Conservation (phyloP, 129 eudicot genomes). For the Pseudognaphalium luteoalbum region DNA sequence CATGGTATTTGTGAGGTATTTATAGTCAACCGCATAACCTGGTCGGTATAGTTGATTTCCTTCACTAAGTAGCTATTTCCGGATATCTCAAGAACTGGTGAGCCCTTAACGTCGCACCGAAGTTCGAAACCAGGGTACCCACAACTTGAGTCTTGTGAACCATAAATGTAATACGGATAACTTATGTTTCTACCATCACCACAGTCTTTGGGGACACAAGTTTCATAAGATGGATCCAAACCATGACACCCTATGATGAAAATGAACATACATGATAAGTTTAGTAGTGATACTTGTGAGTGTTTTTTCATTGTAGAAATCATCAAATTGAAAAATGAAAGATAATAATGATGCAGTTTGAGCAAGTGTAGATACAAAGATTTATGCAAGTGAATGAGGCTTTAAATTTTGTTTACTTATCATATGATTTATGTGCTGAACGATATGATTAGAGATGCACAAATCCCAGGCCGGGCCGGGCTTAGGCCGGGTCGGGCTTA, state of each 20-base stretch:
- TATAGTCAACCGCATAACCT: slow-evolving; percentile 8
- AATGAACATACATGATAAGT: background rate
- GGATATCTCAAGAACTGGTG: slow-evolving; percentile 14
- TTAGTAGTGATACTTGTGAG: background rate
- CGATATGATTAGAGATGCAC: too few species aligned
- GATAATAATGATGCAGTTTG: too few species aligned
- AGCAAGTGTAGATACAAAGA: too few species aligned
- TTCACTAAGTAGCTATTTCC: slow-evolving; percentile 28
- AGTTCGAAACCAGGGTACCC: slow-evolving; percentile 52
- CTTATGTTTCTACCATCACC: slow-evolving; percentile 34
- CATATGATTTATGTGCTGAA: too few species aligned
- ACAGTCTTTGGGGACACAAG: slow-evolving; percentile 44
- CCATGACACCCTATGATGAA: slow-evolving; percentile 5
- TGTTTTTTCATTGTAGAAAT: background rate
- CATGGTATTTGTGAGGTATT: background rate
- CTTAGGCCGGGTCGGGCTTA: too few species aligned
- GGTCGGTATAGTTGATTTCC: slow-evolving; percentile 11
- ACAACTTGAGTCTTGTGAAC: slow-evolving; percentile 36
- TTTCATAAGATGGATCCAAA: slow-evolving; percentile 31
- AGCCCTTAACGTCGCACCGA: slow-evolving; percentile 27
- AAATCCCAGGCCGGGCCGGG: too few species aligned
- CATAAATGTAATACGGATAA: slow-evolving; percentile 45
- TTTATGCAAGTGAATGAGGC: too few species aligned
- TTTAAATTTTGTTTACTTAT: too few species aligned
- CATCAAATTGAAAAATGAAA: too few species aligned